Percentiles rank a stretch among this genome's conserved stretches.
Evolutionary conservation across 768 basidiomycete species (phyloP).

Genomic region (Gautieria morchelliformis): DNA sequence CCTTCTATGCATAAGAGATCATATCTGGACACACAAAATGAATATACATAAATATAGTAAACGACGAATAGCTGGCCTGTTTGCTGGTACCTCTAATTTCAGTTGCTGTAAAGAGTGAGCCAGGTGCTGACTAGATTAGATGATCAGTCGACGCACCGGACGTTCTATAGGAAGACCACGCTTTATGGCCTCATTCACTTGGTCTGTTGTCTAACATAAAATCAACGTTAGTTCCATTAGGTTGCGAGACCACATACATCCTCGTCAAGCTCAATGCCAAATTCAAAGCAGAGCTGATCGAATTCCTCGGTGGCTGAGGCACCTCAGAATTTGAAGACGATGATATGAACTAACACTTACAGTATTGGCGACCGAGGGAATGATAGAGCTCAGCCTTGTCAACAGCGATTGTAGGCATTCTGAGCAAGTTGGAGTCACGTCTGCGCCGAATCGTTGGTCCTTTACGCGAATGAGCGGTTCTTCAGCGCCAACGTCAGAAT

Average conservation of each 20-base stretch:
- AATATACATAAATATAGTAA: background rate
- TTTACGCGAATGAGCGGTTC: background rate
- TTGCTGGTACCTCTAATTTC: constrained; percentile 99
- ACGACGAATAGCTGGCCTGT: constrained; percentile 39
- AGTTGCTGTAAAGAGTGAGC: constrained; percentile 56
- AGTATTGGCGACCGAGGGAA: constrained; percentile 23
- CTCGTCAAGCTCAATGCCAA: constrained; percentile 95
- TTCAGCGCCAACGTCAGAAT: background rate
- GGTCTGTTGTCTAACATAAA: constrained; percentile 68
- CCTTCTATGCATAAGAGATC: constrained; percentile 97
- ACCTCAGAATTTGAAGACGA: constrained; percentile 12
- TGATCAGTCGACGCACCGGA: constrained; percentile 41
- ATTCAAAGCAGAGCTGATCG: constrained; percentile 92
- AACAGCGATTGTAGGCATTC: background rate
- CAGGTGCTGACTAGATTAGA: background rate
- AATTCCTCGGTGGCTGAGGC: constrained; percentile 82
- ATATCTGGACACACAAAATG: constrained; percentile 47
- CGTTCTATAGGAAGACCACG: constrained; percentile 80
- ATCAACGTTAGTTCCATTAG: background rate
- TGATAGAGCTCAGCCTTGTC: background rate
- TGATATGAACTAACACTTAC: constrained; percentile 31
- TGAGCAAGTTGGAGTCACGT: background rate
- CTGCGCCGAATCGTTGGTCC: no score
- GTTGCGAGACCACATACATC: constrained; percentile 53
- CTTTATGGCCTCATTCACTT: constrained; percentile 72